Evolutionary conservation across 202 grass and related monocot genomes (phyloP), one percentile per base, ranked within the genome.

Genomic region (Zoysia matrella): DNA sequence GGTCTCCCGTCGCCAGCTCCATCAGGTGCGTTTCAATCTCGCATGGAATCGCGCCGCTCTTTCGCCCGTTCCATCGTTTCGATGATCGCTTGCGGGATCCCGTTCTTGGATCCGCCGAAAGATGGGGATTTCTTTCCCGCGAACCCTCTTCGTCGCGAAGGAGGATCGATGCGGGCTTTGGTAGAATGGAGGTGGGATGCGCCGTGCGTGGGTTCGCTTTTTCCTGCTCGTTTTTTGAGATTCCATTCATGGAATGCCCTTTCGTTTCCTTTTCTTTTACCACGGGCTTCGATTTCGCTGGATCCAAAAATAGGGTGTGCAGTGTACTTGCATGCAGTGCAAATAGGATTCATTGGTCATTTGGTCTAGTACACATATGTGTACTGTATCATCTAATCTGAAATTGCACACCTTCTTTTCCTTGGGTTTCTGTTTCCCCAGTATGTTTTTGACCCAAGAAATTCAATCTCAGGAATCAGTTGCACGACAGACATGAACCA

Each of bases 21-120:
- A 7, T 58, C 56, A 58, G 87, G 82, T 88, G 49, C 75, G 80
- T 65, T 12, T 64, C 61, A 64, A 2, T 40, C 13, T 64, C 36
- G 11, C 10, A 3, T 64, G 9, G 36, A 64, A 64, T 13, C 2
- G 10, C 30, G 2, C 4, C 5, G 36, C 10, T 41, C 36, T 41
- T 64, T 53, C 10, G 11, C 15, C 22, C 11, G 3, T 63, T 64
- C 7, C 22, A 22, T 36, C 1, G 30, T 36, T 36, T 36, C 1
- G 62, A 13, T 5, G 39, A 14, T 43, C 62, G 11, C 62, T 11
- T 10, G 11, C 63, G 55, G 13, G 67, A 63, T 5, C 51, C 43
- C 6, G 30, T 73, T 79, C 43, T 66, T 79, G 76, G 60, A 85
- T 80, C 71, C 6, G 47, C 47, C 36, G 69, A 80, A 60, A 44